phyloP scores from a whole-genome alignment of 2,329 filamentous ascomycete species.

The Trichoderma simmonsii region DNA sequence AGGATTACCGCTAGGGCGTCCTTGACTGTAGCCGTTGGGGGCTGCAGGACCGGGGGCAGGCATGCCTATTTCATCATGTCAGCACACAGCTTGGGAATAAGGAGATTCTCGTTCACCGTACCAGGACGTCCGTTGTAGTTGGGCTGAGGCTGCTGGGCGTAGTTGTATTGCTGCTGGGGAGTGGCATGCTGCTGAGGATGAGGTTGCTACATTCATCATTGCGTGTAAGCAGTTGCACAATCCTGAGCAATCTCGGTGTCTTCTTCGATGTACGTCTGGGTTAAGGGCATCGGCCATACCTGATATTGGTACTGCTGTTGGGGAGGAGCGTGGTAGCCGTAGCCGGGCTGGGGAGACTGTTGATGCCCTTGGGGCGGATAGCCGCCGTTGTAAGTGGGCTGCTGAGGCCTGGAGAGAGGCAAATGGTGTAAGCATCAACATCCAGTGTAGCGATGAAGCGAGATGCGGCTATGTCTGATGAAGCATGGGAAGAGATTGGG shows the following conservation, averaged over 20 bases:
- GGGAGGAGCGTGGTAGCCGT: slow-evolving; percentile 41
- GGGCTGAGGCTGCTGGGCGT: slow-evolving; percentile 36
- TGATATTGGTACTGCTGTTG: slow-evolving; percentile 44
- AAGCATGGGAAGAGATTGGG: neutral
- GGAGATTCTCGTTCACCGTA: slow-evolving; percentile 2
- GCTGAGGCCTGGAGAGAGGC: slow-evolving; percentile 27
- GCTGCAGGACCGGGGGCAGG: slow-evolving; percentile 14
- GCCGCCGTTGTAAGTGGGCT: slow-evolving; percentile 44
- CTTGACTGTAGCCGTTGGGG: slow-evolving; percentile 13
- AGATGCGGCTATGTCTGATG: neutral
- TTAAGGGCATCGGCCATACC: slow-evolving; percentile 22
- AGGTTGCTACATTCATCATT: slow-evolving; percentile 22
- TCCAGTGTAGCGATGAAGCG: neutral
- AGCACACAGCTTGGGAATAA: slow-evolving; percentile 7
- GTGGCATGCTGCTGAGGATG: slow-evolving; percentile 28
- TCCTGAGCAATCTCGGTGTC: neutral
- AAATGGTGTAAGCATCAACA: neutral
- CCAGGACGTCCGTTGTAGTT: slow-evolving; percentile 50
- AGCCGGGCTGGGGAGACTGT: slow-evolving; percentile 48
- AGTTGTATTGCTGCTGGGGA: slow-evolving; percentile 34
- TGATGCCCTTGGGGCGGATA: slow-evolving; percentile 47
- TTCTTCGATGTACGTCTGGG: neutral
- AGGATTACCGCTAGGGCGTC: slow-evolving; percentile 45
- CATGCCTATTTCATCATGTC: slow-evolving; percentile 21
- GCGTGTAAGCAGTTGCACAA: neutral